Conservation (phyloP, 2,329 filamentous ascomycete species). For the Hortaea sp. region DNA sequence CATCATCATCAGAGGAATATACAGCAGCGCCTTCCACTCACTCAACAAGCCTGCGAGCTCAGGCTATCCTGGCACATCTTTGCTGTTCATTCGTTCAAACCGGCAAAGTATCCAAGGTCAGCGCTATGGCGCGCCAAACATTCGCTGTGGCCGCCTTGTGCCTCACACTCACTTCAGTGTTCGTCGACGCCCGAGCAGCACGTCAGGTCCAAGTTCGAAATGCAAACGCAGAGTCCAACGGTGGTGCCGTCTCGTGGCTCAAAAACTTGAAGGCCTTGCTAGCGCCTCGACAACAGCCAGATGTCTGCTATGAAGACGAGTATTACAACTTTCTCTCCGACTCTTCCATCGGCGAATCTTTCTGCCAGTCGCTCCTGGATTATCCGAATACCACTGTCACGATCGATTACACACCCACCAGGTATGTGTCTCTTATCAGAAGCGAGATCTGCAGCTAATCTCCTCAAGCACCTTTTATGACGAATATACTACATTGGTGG, state of each 20-base stretch:
- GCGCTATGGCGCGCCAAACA: slow-evolving; percentile 14
- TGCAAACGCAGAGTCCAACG: slow-evolving; percentile 2
- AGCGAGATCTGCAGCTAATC: slow-evolving; percentile 2
- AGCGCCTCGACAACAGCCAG: slow-evolving; percentile 7
- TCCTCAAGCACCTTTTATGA: slow-evolving; percentile 10
- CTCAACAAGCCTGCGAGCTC: slow-evolving; percentile 1
- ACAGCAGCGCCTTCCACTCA: slow-evolving; percentile 5
- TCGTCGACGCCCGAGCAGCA: slow-evolving; percentile 14
- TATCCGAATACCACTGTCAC: slow-evolving; percentile 18
- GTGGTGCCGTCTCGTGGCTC: slow-evolving; percentile 8
- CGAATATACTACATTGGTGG: slow-evolving; percentile 11
- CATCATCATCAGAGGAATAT: slow-evolving; percentile 6
- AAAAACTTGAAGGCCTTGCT: slow-evolving; percentile 6
- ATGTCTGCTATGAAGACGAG: slow-evolving; percentile 12
- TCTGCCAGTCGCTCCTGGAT: slow-evolving; percentile 16
- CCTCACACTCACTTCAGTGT: slow-evolving; percentile 16
- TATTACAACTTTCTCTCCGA: slow-evolving; percentile 18
- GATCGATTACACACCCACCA: slow-evolving; percentile 19
- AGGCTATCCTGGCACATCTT: slow-evolving; percentile 3
- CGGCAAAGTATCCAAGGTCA: slow-evolving; percentile 7
- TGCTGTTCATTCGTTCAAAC: slow-evolving; percentile 14
- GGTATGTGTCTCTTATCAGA: slow-evolving; percentile 11
- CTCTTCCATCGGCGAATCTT: slow-evolving; percentile 12
- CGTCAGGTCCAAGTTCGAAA: background rate
- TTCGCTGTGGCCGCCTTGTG: slow-evolving; percentile 18